Evolutionary conservation across 257 asterid species (phyloP), one percentile per base, ranked within the genome.

Genomic region (Dorcoceras hygrometricum): DNA sequence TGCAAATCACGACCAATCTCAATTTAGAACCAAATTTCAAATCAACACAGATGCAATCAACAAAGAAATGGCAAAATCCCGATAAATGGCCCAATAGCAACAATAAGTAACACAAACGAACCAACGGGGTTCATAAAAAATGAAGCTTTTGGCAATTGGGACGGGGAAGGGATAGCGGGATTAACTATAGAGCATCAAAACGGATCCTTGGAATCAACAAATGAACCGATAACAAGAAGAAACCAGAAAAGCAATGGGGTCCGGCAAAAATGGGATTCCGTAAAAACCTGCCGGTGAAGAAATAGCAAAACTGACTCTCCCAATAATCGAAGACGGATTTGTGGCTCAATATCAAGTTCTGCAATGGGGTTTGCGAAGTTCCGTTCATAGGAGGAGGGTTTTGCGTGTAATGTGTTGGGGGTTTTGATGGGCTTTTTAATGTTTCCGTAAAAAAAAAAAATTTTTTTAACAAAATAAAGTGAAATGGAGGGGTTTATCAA

Each of bases 331-430:
- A 55, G 20, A n/a, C 54, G 63, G 16, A 69, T 27, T 23, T 39
- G 23, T 32, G 11, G 27, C 51, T 10, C 6, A 19, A 43, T 62
- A 23, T 18, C 46, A 28, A 22, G 53, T 16, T 25, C 14, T 19
- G 57, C 8, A 54, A 59, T 29, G 63, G 57, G 59, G 59, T 51
- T 31, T 55, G 20, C 5, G 23, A 53, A 73, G 29, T 16, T 29
- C 24, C 29, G 31, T 56, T 32, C 22, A 57, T 22, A 32, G 73
- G 68, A 71, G 80, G 82, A 69, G 70, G n/a, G n/a, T n/a, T 76
- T 73, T 71, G 78, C 62, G 77, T 71, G 65, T 73, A 31, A 57
- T 26, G 46, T 55, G 75, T 56, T 36, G 67, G 78, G 59, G n/a
- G 32, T 39, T 39, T 39, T 11, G 50, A 34, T 34, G n/a, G n/a